Conservation (phyloP, 2,329 filamentous ascomycete species). For the Biscogniauxia marginata region DNA sequence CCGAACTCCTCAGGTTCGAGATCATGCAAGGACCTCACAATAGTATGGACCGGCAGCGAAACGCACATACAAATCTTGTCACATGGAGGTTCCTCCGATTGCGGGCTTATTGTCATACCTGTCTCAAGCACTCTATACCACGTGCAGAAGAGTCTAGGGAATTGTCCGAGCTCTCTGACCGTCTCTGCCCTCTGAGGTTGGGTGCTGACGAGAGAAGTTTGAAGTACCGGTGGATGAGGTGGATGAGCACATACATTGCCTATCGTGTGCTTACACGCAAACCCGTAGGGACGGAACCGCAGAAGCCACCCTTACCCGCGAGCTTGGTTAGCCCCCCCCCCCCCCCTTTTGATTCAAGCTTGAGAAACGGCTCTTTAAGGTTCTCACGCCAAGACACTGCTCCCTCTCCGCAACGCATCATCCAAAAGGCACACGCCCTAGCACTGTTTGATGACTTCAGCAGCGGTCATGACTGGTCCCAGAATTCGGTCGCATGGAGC, state of each 20-base stretch:
- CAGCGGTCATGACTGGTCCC: neutral
- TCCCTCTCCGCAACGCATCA: slow-evolving; percentile 1
- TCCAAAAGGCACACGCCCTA: neutral
- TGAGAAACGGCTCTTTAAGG: slow-evolving; percentile 15
- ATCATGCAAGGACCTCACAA: neutral
- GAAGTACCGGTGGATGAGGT: neutral
- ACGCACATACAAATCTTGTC: neutral
- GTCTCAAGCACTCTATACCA: neutral
- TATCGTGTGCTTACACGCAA: slow-evolving; percentile 4
- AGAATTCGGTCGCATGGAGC: neutral
- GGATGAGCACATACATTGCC: neutral
- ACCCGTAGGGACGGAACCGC: slow-evolving; percentile 16
- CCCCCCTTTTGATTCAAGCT: slow-evolving; percentile 16
- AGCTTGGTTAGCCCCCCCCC: slow-evolving; percentile 17
- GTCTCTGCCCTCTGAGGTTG: slow-evolving; percentile 10
- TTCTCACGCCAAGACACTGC: slow-evolving; percentile 24
- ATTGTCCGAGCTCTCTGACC: neutral
- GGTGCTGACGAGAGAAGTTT: slow-evolving; percentile 27
- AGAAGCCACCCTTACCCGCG: slow-evolving; percentile 20
- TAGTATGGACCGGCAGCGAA: neutral
- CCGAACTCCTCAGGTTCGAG: neutral
- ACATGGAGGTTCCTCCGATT: neutral
- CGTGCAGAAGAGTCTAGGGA: too few relatives aligned
- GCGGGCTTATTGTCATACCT: neutral
- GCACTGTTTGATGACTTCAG: neutral